Base-by-base conservation (phyloP, 257 asterid species). In the Solanum chilense region DNA sequence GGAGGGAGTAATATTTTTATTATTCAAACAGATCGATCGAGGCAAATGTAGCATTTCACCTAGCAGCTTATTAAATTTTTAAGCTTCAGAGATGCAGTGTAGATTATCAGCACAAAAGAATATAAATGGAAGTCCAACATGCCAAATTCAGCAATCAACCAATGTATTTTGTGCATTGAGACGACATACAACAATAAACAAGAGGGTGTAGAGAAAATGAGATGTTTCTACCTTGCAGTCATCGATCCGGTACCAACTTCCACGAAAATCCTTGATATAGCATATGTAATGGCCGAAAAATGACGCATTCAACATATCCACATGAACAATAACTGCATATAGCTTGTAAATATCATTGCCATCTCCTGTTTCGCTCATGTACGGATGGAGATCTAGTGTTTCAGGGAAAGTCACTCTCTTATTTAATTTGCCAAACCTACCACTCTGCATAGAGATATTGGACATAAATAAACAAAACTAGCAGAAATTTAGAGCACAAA, bases 261-360 rank as follows among this genome's bases (percentile, higher is more conserved):
- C 99, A 73, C 89, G 82, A 86, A 95, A 93, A 88, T 97, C 99
- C 90, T 95, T 96, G 82, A 94, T 87, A 88, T 93, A 97, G 93
- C 99, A 97, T 88, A 97, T 95, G 91, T 97, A 97, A 90, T 97
- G 99, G 82, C 99, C 99, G 85, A 97, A 97, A 89, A 88, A 97
- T 18, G 99, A 97, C 62, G 99, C 99, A 92, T 97, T 97, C 88
- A 97, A 92, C 99, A 96, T 96, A 93, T 97, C 99, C 90, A 97
- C 90, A 69, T 97, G 99, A 83, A 97, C 99, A 62, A 97, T 95
- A 89, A 97, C 98, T 42, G 99, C 99, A 93, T 97, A 97, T 39
- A 97, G 90, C 94, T 93, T 95, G 94, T 97, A 97, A 83, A 93
- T 78, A 87, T 95, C 92, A 83, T 90, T 91, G 81, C 95, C 92